Evolutionary conservation across 345 rosid genomes (phyloP).

Genomic region (Salix dunnii): DNA sequence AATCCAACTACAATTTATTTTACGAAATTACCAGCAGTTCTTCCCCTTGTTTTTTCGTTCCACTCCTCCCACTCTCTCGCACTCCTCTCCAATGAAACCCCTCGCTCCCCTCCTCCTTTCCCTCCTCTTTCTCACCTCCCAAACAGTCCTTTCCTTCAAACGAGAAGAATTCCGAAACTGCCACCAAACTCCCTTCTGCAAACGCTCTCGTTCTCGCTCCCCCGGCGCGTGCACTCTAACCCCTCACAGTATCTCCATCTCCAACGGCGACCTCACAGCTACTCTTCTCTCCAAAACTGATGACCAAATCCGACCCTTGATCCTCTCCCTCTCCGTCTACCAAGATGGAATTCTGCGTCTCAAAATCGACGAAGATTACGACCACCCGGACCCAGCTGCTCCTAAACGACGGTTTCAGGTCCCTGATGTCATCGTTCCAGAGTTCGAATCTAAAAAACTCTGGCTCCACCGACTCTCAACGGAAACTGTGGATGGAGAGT

Average conservation of each 20-base stretch:
- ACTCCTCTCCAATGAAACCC: neutral
- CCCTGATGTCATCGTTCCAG: constrained; percentile 66
- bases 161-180: constrained; percentile 93
- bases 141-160: constrained; percentile 67
- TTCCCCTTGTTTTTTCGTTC: neutral
- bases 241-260: constrained; percentile 52
- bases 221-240: constrained; percentile 57
- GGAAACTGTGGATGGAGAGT: constrained; percentile 58
- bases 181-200: constrained; percentile 93
- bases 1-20: too few species aligned
- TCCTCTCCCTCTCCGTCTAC: constrained; percentile 67
- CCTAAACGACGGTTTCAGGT: constrained; percentile 79
- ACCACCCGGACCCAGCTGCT: constrained; percentile 41
- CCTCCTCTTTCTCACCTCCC: constrained; percentile 40
- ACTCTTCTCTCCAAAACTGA: constrained; percentile 41
- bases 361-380: constrained; percentile 73
- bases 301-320: constrained; percentile 53
- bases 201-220: constrained; percentile 72
- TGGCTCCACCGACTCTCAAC: constrained; percentile 52
- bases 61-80: neutral
- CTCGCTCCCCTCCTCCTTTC: constrained; percentile 27
- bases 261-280: constrained; percentile 80
- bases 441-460: constrained; percentile 64
- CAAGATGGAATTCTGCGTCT: constrained; percentile 66
- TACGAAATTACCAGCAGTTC: too few species aligned